Evolutionary conservation across 257 asterid genomes (phyloP).

Genomic region (Penstemon davidsonii): DNA sequence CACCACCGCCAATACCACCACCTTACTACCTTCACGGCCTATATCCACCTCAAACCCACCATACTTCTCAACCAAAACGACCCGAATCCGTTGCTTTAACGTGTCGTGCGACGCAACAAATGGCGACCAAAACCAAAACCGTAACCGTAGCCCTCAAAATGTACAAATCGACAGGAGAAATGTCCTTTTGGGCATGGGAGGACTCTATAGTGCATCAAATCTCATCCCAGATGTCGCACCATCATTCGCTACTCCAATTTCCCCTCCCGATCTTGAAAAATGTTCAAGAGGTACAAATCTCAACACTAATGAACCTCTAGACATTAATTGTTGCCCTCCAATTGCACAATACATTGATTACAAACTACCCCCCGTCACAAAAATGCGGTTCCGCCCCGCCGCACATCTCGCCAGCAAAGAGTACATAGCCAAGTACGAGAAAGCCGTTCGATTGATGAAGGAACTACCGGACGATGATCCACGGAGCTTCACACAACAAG

Average conservation of each 20-base stretch:
- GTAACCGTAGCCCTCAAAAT: too few relatives aligned
- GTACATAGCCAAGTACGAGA: slow-evolving; percentile 31
- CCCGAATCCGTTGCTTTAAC: slow-evolving; percentile 14
- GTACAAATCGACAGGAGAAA: slow-evolving; percentile 28
- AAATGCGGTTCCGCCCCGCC: slow-evolving; percentile 34
- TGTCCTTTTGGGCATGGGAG: slow-evolving; percentile 33
- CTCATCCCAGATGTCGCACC: slow-evolving; percentile 10
- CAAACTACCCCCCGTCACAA: slow-evolving; percentile 26
- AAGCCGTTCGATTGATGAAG: slow-evolving; percentile 39
- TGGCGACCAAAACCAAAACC: neutral
- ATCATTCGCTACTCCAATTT: slow-evolving; percentile 27
- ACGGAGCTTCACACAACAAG: slow-evolving; percentile 37
- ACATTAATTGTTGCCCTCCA: slow-evolving; percentile 49
- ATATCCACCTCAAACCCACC: neutral
- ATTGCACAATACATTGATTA: slow-evolving; percentile 30
- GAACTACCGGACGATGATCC: slow-evolving; percentile 43
- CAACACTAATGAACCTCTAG: slow-evolving; percentile 34
- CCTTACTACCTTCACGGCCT: neutral
- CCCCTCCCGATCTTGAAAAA: slow-evolving; percentile 33
- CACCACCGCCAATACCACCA: neutral
- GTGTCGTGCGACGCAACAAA: slow-evolving; percentile 28
- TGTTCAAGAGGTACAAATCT: slow-evolving; percentile 34
- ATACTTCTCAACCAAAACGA: slow-evolving; percentile 7
- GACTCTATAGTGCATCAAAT: slow-evolving; percentile 28
- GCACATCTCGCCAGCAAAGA: slow-evolving; percentile 38